These are phyloP conservation scores for Trichoderma sp. DNA, from an alignment of 2,329 filamentous ascomycete genomes.

Conservation along the genomic window DNA sequence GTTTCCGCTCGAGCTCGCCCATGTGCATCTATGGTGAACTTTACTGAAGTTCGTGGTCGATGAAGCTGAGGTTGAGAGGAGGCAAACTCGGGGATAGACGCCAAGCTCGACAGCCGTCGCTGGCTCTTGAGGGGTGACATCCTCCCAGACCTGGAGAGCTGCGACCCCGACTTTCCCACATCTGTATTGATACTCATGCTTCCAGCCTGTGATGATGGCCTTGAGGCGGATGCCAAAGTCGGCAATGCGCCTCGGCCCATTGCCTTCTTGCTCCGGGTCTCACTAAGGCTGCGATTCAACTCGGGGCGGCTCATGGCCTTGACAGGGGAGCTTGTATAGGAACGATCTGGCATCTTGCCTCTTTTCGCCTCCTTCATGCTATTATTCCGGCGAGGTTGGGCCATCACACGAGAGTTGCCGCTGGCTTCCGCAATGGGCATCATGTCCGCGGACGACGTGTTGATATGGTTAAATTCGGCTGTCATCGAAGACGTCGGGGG, in stretches of 20 bases:
- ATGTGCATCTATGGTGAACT: slow-evolving; percentile 65
- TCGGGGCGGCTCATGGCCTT: slow-evolving; percentile 54
- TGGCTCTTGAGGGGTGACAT: slow-evolving; percentile 58
- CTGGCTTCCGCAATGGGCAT: slow-evolving; percentile 36
- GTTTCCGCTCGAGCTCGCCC: slow-evolving; percentile 62
- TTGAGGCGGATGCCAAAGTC: slow-evolving; percentile 52
- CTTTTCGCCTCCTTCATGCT: slow-evolving; percentile 50
- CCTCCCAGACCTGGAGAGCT: slow-evolving; percentile 54
- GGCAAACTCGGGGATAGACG: slow-evolving; percentile 60
- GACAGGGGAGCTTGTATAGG: slow-evolving; percentile 54
- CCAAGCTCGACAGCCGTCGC: slow-evolving; percentile 55
- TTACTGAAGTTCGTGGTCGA: slow-evolving; percentile 59
- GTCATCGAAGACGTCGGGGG: slow-evolving; percentile 55
- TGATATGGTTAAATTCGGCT: slow-evolving; percentile 40
- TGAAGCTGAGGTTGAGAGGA: slow-evolving; percentile 37
- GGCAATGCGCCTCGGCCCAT: slow-evolving; percentile 49
- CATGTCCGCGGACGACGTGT: slow-evolving; percentile 38
- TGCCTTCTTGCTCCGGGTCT: slow-evolving; percentile 54
- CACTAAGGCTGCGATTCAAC: slow-evolving; percentile 59
- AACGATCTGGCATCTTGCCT: slow-evolving; percentile 49
- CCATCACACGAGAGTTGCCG: slow-evolving; percentile 36
- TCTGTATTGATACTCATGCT: slow-evolving; percentile 35
- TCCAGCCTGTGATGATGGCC: slow-evolving; percentile 41
- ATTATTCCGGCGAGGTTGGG: slow-evolving; percentile 50
- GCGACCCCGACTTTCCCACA: slow-evolving; percentile 42